These are phyloP conservation scores for Backusella sp. DNA, from an alignment of 192 early-diverging fungal genomes.

Conservation along the genomic window DNA sequence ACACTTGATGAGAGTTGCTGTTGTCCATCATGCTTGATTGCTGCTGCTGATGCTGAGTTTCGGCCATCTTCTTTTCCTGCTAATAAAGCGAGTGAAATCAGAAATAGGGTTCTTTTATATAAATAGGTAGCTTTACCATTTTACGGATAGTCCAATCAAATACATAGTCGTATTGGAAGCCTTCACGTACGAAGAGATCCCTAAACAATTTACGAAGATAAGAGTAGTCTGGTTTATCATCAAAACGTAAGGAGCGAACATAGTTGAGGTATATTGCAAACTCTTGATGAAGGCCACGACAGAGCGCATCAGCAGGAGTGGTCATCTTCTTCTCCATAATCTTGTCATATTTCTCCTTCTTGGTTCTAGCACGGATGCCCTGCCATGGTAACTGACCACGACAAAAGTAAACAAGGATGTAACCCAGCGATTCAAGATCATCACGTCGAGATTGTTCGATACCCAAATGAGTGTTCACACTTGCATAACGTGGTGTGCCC, in stretches of 20 bases:
- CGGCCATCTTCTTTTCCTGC: conserved; percentile 32
- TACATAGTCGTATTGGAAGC: conserved; percentile 84
- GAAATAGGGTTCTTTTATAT: background rate
- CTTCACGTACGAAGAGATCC: conserved; percentile 82
- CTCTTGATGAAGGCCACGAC: conserved; percentile 81
- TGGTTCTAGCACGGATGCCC: conserved; percentile 84
- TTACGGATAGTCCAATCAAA: conserved; percentile 90
- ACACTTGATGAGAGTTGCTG: conserved; percentile 1
- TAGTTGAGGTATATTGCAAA: conserved; percentile 90
- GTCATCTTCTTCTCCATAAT: conserved; percentile 97
- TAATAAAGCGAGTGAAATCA: conserved; percentile 3
- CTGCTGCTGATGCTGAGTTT: background rate
- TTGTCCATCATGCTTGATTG: background rate
- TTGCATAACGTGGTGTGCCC: conserved; percentile 89
- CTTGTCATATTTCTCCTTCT: conserved; percentile 94
- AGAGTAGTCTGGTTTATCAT: conserved; percentile 88
- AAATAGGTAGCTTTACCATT: conserved; percentile 42
- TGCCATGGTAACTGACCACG: conserved; percentile 90
- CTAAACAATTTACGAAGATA: conserved; percentile 86
- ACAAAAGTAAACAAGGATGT: conserved; percentile 91
- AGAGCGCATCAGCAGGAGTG: conserved; percentile 80
- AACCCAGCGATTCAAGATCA: conserved; percentile 87
- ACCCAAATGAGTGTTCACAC: conserved; percentile 84
- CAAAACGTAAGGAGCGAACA: conserved; percentile 80
- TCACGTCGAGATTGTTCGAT: conserved; percentile 87